Evolutionary conservation across 2,329 filamentous ascomycete genomes (phyloP).

Genomic region (Colletotrichum abscissum): DNA sequence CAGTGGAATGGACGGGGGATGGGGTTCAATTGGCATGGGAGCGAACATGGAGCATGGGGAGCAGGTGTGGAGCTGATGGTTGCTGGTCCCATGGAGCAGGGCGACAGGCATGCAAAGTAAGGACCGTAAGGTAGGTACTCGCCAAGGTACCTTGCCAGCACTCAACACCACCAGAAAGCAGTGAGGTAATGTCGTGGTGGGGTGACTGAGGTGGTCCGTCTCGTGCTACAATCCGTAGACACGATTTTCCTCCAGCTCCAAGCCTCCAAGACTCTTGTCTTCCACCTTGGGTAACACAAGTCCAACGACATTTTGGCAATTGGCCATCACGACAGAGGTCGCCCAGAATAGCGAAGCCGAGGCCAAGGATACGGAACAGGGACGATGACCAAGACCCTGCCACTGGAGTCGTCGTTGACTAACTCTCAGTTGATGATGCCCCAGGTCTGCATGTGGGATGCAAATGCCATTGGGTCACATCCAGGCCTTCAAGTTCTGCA

Average conservation of each 20-base stretch:
- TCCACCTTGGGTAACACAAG: neutral
- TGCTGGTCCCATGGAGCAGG: slow-evolving; percentile 19
- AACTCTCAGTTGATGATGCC: neutral
- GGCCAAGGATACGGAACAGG: neutral
- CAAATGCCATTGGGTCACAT: neutral
- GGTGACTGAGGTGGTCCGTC: slow-evolving; percentile 19
- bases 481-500: neutral
- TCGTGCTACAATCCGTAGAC: neutral
- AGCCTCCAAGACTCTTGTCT: neutral
- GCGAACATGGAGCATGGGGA: slow-evolving; percentile 15
- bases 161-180: neutral
- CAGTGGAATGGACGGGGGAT: slow-evolving; percentile 24
- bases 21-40: slow-evolving; percentile 32
- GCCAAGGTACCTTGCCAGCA: neutral
- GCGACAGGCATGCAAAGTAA: slow-evolving; percentile 6
- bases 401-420: neutral
- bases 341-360: slow-evolving; percentile 17
- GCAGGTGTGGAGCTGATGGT: slow-evolving; percentile 16
- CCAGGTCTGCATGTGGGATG: neutral
- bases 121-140: no score
- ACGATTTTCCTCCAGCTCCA: slow-evolving; percentile 4
- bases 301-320: neutral
- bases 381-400: neutral
- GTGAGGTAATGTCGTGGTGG: slow-evolving; percentile 28
- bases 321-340: neutral